These are phyloP conservation scores for Seiridium unicorne DNA, from an alignment of 2,329 filamentous ascomycete genomes.

Conservation along the genomic window DNA sequence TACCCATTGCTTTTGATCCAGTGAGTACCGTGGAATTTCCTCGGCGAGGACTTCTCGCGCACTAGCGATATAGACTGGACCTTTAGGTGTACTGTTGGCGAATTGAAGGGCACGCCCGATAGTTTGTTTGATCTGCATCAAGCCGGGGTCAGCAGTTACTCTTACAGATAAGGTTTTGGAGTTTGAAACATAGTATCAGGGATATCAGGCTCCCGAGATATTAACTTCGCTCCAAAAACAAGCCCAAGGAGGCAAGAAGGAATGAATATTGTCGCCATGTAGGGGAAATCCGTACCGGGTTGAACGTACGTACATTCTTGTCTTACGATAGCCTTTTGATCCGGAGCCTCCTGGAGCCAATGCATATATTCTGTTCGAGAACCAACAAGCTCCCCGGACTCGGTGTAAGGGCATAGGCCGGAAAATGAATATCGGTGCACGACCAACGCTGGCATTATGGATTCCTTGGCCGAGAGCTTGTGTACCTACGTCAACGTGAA, in stretches of 20 bases:
- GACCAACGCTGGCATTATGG: slow-evolving; percentile 70
- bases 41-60: slow-evolving; percentile 72
- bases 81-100: slow-evolving; percentile 65
- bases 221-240: neutral
- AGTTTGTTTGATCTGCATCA: slow-evolving; percentile 61
- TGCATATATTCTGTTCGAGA: slow-evolving; percentile 75
- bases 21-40: slow-evolving; percentile 36
- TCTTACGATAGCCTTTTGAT: slow-evolving; percentile 70
- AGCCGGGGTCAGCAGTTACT: too few relatives aligned
- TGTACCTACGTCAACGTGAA: slow-evolving; percentile 77
- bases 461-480: slow-evolving; percentile 71
- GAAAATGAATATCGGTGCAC: slow-evolving; percentile 73
- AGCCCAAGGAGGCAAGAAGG: too few relatives aligned
- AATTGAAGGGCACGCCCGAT: slow-evolving; percentile 72
- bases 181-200: too few relatives aligned
- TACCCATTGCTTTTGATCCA: slow-evolving; percentile 21
- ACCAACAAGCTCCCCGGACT: slow-evolving; percentile 69
- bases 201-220: neutral
- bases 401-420: slow-evolving; percentile 69
- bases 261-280: slow-evolving; percentile 69
- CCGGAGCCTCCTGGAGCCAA: slow-evolving; percentile 76
- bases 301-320: slow-evolving; percentile 50
- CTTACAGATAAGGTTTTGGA: too few relatives aligned
- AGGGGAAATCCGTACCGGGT: slow-evolving; percentile 68
- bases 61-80: slow-evolving; percentile 66